Percentiles rank a stretch among this genome's conserved stretches.
These are phyloP conservation scores for Chlorella vulgaris DNA, from an alignment of 139 green algal species.

Conservation along the genomic window DNA sequence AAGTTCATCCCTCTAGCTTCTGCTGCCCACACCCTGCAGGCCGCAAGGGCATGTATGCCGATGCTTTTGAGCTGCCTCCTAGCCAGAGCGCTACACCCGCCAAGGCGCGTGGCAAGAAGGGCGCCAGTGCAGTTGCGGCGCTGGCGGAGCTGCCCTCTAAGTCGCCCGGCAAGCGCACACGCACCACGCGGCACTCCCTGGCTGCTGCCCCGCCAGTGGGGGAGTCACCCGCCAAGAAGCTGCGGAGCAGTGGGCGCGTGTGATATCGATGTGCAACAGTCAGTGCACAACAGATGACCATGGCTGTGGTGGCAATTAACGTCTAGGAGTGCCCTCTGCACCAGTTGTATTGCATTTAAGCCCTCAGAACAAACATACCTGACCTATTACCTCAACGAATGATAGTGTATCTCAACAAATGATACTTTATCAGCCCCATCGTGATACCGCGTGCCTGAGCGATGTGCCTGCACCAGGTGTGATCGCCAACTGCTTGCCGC, in stretches of 20 bases:
- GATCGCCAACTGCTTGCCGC: too few species aligned
- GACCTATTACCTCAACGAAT: too few species aligned
- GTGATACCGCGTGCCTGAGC: too few species aligned
- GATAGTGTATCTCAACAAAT: too few species aligned
- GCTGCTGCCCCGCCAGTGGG: background rate
- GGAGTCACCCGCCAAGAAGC: conserved; percentile 30
- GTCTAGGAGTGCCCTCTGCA: too few species aligned
- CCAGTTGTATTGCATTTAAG: too few species aligned
- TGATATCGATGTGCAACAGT: too few species aligned
- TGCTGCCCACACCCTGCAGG: background rate
- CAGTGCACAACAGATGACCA: too few species aligned
- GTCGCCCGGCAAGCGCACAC: conserved; percentile 24
- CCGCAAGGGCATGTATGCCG: conserved; percentile 6
- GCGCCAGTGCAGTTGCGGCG: background rate
- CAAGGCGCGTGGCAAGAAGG: background rate
- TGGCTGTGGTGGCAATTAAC: too few species aligned
- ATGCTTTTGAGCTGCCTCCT: conserved; percentile 22
- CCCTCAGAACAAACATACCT: too few species aligned
- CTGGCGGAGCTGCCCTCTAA: background rate
- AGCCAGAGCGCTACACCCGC: conserved; percentile 19
- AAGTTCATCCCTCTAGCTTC: background rate
- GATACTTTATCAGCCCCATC: too few species aligned
- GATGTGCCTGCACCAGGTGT: too few species aligned
- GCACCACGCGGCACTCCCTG: background rate
- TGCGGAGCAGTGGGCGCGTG: background rate